A percentile compares a stretch with the other conserved stretches of the same genome.
phyloP scores from a whole-genome alignment of 2,329 filamentous ascomycete species.

The Epicoccum nigrum region DNA sequence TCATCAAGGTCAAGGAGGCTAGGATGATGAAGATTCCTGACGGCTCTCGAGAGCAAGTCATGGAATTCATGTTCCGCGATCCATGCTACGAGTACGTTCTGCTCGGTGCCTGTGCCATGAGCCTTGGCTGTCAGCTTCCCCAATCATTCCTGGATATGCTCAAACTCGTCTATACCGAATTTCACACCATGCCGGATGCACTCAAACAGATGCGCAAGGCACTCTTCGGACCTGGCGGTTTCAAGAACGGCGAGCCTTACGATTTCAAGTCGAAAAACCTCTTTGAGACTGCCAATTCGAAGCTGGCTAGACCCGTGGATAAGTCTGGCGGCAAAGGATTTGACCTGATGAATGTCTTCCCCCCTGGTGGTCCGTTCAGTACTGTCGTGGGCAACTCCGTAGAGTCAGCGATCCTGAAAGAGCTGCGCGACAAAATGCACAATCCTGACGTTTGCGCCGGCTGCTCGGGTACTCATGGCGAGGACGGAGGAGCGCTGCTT shows the following conservation, averaged over 20 bases:
- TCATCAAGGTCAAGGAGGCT: slow-evolving; percentile 20
- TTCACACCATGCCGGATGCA: slow-evolving; percentile 20
- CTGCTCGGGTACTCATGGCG: slow-evolving; percentile 14
- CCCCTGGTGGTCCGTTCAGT: slow-evolving; percentile 21
- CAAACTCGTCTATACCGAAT: slow-evolving; percentile 26
- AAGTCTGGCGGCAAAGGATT: slow-evolving; percentile 7
- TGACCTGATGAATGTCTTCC: slow-evolving; percentile 19
- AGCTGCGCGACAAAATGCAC: slow-evolving; percentile 24
- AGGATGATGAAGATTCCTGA: slow-evolving; percentile 15
- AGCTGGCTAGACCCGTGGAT: background rate
- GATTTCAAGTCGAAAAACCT: slow-evolving; percentile 27
- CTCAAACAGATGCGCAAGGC: slow-evolving; percentile 28
- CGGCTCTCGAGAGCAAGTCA: slow-evolving; percentile 1
- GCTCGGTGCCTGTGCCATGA: slow-evolving; percentile 29
- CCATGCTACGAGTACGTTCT: slow-evolving; percentile 28
- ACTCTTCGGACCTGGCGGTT: slow-evolving; percentile 25
- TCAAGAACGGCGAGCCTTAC: slow-evolving; percentile 24
- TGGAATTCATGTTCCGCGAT: slow-evolving; percentile 11
- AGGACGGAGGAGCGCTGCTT: slow-evolving; percentile 19
- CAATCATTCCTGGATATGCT: slow-evolving; percentile 19
- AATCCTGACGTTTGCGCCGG: slow-evolving; percentile 21
- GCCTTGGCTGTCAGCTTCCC: slow-evolving; percentile 23
- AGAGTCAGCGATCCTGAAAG: slow-evolving; percentile 23
- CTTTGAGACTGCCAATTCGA: slow-evolving; percentile 1
- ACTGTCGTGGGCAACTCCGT: slow-evolving; percentile 20